Conservation (phyloP, 345 rosid genomes). For the Crucihimalaya himalaica region DNA sequence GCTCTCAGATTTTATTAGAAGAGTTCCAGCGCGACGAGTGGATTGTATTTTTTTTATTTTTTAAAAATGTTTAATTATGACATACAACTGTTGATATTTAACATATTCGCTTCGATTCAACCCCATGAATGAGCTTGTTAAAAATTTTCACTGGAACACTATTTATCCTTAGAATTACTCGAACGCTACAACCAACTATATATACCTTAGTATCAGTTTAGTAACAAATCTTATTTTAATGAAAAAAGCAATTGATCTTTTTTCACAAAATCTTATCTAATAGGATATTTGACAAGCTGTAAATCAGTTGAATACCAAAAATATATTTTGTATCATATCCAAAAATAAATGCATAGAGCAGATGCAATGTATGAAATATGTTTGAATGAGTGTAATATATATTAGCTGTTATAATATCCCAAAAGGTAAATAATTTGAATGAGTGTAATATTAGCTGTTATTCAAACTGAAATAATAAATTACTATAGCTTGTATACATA, state of each 20-base stretch:
- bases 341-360: not conserved
- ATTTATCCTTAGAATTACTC: no score
- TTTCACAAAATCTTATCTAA: not conserved
- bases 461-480: not conserved
- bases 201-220: not conserved
- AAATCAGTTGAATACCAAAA: not conserved
- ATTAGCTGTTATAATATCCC: conserved; percentile 6
- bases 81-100: no score
- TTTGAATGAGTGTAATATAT: not conserved
- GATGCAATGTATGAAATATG: conserved; percentile 2
- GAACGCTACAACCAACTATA: not conserved
- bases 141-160: no score
- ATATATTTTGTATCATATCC: not conserved
- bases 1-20: no score
- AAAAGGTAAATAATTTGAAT: not conserved
- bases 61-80: no score
- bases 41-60: no score
- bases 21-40: no score
- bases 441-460: conserved; percentile 17
- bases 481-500: not conserved
- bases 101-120: no score
- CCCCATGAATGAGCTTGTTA: no score
- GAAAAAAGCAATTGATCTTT: not conserved
- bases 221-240: not conserved
- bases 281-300: not conserved